Evolutionary conservation across 2,329 filamentous ascomycete species (phyloP).

Genomic region (Camillea tinctor): DNA sequence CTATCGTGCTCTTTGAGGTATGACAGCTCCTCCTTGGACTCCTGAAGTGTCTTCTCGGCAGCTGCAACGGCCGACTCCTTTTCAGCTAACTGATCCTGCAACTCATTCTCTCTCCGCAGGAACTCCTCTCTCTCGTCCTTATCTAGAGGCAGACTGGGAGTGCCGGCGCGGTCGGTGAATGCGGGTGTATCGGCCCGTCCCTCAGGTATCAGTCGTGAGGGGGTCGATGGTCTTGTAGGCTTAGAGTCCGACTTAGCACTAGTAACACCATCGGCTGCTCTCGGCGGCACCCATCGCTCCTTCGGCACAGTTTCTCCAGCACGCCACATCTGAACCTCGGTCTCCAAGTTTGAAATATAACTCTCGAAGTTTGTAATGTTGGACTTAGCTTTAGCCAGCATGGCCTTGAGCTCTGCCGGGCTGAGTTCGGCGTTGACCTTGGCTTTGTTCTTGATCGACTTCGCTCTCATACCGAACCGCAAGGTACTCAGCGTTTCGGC

Average conservation of each 20-base stretch:
- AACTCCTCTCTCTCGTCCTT: constrained; percentile 98
- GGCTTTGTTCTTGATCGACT: constrained; percentile 99
- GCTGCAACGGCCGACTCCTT: constrained; percentile 79
- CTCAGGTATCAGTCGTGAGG: constrained; percentile 51
- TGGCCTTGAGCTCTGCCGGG: constrained; percentile 86
- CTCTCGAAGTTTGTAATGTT: constrained; percentile 86
- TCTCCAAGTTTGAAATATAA: constrained; percentile 81
- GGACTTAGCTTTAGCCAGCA: constrained; percentile 88
- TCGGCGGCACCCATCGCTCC: constrained; percentile 78
- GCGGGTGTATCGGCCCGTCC: constrained; percentile 61
- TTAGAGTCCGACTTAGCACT: constrained; percentile 44
- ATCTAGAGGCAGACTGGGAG: constrained; percentile 83
- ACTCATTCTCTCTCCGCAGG: constrained; percentile 87
- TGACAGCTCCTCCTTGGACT: constrained; percentile 81
- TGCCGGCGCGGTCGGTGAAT: constrained; percentile 78
- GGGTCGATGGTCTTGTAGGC: constrained; percentile 52
- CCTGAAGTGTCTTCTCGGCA: constrained; percentile 76
- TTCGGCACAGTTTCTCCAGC: constrained; percentile 83
- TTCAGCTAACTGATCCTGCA: constrained; percentile 94
- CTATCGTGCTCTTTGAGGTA: constrained; percentile 83
- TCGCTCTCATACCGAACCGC: constrained; percentile 92
- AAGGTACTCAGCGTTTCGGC: constrained; percentile 89
- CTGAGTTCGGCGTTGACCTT: constrained; percentile 99
- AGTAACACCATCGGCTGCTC: constrained; percentile 52
- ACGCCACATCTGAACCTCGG: constrained; percentile 84